phyloP scores from a whole-genome alignment of 1,284 basidiomycete genomes.

The Moesziomyces aphidis region DNA sequence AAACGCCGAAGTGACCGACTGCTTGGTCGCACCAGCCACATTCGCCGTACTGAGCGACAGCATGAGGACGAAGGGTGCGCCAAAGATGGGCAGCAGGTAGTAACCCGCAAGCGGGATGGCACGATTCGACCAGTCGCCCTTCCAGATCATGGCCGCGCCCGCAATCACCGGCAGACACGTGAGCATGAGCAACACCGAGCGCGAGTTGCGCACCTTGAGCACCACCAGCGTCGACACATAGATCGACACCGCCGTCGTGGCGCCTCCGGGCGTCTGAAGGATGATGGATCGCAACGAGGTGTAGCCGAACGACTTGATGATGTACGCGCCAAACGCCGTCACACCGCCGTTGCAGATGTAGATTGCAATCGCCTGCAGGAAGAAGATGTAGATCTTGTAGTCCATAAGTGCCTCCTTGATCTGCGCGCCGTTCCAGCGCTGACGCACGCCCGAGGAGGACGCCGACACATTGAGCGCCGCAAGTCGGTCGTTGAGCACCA shows the following conservation, averaged over 20 bases:
- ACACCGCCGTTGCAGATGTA: constrained; percentile 69
- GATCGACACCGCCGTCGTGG: constrained; percentile 69
- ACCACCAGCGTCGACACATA: constrained; percentile 70
- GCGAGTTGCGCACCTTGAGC: constrained; percentile 67
- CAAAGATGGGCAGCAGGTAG: constrained; percentile 70
- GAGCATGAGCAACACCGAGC: constrained; percentile 69
- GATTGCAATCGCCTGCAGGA: constrained; percentile 69
- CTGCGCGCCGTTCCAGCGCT: constrained; percentile 67
- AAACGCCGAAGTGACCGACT: constrained; percentile 68
- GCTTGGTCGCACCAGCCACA: constrained; percentile 71
- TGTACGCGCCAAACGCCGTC: constrained; percentile 71
- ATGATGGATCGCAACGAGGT: constrained; percentile 69
- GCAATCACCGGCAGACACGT: constrained; percentile 71
- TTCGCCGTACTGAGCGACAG: constrained; percentile 70
- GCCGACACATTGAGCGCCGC: constrained; percentile 42
- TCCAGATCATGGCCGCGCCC: constrained; percentile 71
- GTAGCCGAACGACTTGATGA: constrained; percentile 71
- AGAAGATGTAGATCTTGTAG: constrained; percentile 70
- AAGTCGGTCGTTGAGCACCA: constrained; percentile 29
- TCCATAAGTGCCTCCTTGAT: constrained; percentile 70
- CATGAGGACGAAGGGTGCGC: constrained; percentile 71
- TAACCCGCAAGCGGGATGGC: constrained; percentile 71
- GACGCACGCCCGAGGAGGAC: constrained; percentile 33
- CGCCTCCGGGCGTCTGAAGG: constrained; percentile 68
- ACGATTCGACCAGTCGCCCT: constrained; percentile 69